Percentiles rank a stretch among this genome's conserved stretches.
These are phyloP conservation scores for Gossypium rotundifolium DNA, from an alignment of 345 rosid genomes.

Conservation along the genomic window DNA sequence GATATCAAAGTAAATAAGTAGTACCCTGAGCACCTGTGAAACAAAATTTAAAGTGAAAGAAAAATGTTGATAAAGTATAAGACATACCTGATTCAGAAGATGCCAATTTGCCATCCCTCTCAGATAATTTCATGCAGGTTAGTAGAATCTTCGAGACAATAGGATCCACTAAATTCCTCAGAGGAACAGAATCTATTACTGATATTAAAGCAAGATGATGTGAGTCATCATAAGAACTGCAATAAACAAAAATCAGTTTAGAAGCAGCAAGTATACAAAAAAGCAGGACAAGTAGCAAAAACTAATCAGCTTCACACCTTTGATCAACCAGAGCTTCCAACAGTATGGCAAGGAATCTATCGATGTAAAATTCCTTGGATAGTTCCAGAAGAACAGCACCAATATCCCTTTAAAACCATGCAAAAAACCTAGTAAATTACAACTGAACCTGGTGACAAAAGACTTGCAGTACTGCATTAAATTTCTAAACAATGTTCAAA, in stretches of 20 bases:
- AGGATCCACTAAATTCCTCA: constrained; percentile 42
- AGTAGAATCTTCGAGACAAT: constrained; percentile 55
- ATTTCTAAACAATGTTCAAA: background rate
- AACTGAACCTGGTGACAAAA: constrained; percentile 3
- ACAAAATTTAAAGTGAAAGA: background rate
- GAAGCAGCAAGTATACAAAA: constrained; percentile 6
- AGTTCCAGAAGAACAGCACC: constrained; percentile 53
- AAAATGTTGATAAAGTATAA: background rate
- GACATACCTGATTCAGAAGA: constrained; percentile 50
- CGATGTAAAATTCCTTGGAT: constrained; percentile 67
- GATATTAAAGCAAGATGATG: constrained; percentile 44
- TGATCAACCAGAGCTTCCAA: constrained; percentile 54
- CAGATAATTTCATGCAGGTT: constrained; percentile 52
- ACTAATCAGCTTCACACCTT: constrained; percentile 43
- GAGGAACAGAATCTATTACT: constrained; percentile 59
- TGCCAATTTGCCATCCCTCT: constrained; percentile 34
- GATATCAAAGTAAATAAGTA: background rate
- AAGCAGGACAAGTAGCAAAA: constrained; percentile 7
- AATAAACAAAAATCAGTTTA: constrained; percentile 21
- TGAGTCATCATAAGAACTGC: constrained; percentile 65
- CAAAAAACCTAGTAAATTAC: constrained; percentile 4
- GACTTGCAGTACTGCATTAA: background rate
- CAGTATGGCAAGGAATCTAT: constrained; percentile 60
- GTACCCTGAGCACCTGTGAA: background rate
- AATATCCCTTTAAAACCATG: constrained; percentile 46